These are phyloP conservation scores for Russula ochroleuca DNA, from an alignment of 768 basidiomycete genomes.

Conservation along the genomic window DNA sequence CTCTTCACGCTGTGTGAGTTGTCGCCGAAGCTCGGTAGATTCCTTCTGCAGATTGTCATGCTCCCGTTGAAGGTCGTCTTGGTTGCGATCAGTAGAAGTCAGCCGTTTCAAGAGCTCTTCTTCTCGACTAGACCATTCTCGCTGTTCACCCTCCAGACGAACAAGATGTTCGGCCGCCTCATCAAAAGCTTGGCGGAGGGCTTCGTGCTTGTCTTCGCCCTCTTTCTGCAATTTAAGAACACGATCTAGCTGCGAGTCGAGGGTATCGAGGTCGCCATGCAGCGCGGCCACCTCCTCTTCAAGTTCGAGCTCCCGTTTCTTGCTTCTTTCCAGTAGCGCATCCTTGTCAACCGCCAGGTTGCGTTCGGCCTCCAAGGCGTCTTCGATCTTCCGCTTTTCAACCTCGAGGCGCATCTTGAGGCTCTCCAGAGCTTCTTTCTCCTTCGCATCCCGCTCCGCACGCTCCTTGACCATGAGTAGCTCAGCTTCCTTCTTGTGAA, in stretches of 20 bases:
- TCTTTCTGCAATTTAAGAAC: slow-evolving; percentile 75
- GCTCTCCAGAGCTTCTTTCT: slow-evolving; percentile 71
- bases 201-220: slow-evolving; percentile 71
- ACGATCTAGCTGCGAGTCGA: slow-evolving; percentile 83
- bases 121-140: slow-evolving; percentile 62
- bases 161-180: slow-evolving; percentile 84
- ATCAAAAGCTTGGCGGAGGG: slow-evolving; percentile 68
- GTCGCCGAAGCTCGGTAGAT: slow-evolving; percentile 63
- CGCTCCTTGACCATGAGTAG: slow-evolving; percentile 73
- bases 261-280: slow-evolving; percentile 75
- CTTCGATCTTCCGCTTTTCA: slow-evolving; percentile 79
- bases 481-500: slow-evolving; percentile 83
- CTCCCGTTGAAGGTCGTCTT: slow-evolving; percentile 46
- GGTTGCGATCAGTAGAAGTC: slow-evolving; percentile 32
- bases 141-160: slow-evolving; percentile 71
- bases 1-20: slow-evolving; percentile 73
- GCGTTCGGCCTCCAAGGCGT: slow-evolving; percentile 79
- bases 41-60: slow-evolving; percentile 60
- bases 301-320: slow-evolving; percentile 77
- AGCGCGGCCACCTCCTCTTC: slow-evolving; percentile 79
- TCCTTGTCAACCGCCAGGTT: slow-evolving; percentile 80
- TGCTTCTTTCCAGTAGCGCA: slow-evolving; percentile 71
- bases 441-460: slow-evolving; percentile 81
- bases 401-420: slow-evolving; percentile 79
- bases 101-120: slow-evolving; percentile 56